Conservation (phyloP, 169 alveolate genomes). For the Plasmodium berghei region DNA sequence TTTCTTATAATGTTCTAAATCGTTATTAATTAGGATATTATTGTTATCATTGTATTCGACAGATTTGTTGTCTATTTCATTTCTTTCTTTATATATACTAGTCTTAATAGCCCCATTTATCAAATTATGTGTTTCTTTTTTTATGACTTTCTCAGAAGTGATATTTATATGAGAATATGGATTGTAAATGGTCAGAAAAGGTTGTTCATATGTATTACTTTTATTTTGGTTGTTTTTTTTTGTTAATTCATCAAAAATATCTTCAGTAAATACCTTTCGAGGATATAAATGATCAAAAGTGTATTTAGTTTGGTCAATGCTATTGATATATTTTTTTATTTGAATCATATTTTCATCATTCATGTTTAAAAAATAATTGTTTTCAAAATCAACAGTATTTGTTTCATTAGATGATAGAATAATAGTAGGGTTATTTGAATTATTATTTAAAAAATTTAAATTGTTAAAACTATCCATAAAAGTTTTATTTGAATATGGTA, state of each 20-base stretch:
- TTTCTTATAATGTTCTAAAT: constrained; percentile 5
- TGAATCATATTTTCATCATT: too few species aligned
- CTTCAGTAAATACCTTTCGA: too few species aligned
- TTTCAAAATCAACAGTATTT: background rate
- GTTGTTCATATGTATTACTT: too few species aligned
- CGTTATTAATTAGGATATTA: background rate
- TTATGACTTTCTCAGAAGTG: background rate
- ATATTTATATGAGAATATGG: too few species aligned
- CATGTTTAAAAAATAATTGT: too few species aligned
- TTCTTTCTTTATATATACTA: constrained; percentile 54
- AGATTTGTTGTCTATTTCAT: background rate
- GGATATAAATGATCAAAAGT: too few species aligned
- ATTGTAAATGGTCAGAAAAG: too few species aligned
- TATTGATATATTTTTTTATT: too few species aligned
- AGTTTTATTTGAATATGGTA: constrained; percentile 36
- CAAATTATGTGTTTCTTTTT: background rate
- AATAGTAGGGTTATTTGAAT: constrained; percentile 15
- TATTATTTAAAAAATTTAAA: background rate
- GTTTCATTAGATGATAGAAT: constrained; percentile 33
- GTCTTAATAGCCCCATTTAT: constrained; percentile 20
- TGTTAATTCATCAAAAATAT: too few species aligned
- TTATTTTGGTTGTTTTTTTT: too few species aligned
- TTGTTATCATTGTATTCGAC: background rate
- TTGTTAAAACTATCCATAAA: constrained; percentile 18
- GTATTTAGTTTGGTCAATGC: too few species aligned